Percentiles rank a stretch among this genome's conserved stretches.
Evolutionary conservation across 1,284 basidiomycete genomes (phyloP).

Genomic region (Cutaneotrichosporon spelunceum): DNA sequence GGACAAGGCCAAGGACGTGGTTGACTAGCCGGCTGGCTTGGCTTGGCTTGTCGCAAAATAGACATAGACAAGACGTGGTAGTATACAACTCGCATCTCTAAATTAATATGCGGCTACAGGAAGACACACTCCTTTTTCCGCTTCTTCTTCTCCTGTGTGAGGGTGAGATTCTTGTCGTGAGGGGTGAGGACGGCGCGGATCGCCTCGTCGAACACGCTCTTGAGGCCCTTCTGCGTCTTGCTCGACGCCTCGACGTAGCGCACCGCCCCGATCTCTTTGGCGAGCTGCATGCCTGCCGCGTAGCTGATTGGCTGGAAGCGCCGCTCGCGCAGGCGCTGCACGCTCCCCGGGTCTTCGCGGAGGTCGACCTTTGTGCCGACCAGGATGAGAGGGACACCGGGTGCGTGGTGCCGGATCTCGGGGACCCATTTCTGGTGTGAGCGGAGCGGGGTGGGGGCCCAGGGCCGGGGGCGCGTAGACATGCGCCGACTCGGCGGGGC

Average conservation of each 20-base stretch:
- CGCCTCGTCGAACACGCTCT: conserved; percentile 92
- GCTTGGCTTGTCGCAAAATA: neutral
- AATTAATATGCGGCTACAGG: conserved; percentile 28
- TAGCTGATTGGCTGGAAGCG: conserved; percentile 86
- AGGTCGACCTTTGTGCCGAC: conserved; percentile 87
- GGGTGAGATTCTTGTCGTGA: conserved; percentile 31
- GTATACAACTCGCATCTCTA: conserved; percentile 23
- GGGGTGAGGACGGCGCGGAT: conserved; percentile 63
- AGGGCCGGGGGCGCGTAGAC: too few species aligned
- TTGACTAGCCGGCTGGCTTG: neutral
- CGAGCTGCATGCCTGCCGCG: conserved; percentile 49
- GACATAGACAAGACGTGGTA: conserved; percentile 8
- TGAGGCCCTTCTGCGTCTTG: conserved; percentile 60
- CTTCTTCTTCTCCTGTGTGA: conserved; percentile 27
- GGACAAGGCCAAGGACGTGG: conserved; percentile 4
- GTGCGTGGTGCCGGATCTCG: conserved; percentile 83
- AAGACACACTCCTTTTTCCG: conserved; percentile 52
- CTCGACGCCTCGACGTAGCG: conserved; percentile 97
- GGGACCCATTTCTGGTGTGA: conserved; percentile 74
- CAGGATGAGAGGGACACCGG: conserved; percentile 41
- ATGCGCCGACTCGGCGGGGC: too few species aligned
- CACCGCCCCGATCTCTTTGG: conserved; percentile 89
- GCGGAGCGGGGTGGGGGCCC: too few species aligned
- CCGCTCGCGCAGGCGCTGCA: conserved; percentile 88
- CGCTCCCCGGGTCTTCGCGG: conserved; percentile 86